phyloP scores from a whole-genome alignment of 2,329 filamentous ascomycete species.

The Fusarium incarnatum region DNA sequence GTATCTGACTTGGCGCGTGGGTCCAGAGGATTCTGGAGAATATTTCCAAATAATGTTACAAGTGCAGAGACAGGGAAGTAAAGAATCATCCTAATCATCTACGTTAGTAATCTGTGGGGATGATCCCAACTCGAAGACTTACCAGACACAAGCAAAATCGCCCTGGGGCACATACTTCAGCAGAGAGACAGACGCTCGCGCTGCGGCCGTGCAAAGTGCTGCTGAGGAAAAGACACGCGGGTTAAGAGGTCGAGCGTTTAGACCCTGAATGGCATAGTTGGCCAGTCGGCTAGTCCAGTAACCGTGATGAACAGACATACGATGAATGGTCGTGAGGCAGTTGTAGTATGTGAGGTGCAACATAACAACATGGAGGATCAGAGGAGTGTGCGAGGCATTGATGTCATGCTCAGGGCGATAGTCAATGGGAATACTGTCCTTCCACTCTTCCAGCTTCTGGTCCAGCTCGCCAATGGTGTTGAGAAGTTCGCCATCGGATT shows the following conservation, averaged over 20 bases:
- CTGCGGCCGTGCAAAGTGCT: constrained; percentile 90
- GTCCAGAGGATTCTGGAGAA: constrained; percentile 94
- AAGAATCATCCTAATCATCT: constrained; percentile 76
- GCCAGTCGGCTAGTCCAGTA: constrained; percentile 97
- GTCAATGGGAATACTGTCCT: constrained; percentile 92
- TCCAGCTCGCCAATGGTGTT: constrained; percentile 97
- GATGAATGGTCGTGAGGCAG: constrained; percentile 95
- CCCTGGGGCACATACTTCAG: constrained; percentile 97
- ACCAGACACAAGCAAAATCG: constrained; percentile 96
- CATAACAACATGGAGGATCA: constrained; percentile 95
- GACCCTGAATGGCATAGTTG: constrained; percentile 93
- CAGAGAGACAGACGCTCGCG: constrained; percentile 90
- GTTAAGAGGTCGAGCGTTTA: constrained; percentile 91
- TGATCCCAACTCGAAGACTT: constrained; percentile 52
- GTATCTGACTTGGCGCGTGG: constrained; percentile 88
- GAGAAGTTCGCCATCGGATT: constrained; percentile 90
- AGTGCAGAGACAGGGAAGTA: constrained; percentile 97
- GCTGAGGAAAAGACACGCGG: constrained; percentile 95
- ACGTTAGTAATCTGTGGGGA: constrained; percentile 45
- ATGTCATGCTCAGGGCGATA: constrained; percentile 98
- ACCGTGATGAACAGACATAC: constrained; percentile 97
- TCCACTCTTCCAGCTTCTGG: constrained; percentile 91
- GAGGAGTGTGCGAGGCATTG: constrained; percentile 87
- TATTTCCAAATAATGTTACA: constrained; percentile 95
- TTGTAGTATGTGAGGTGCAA: constrained; percentile 98